Evolutionary conservation across 345 rosid species (phyloP), one percentile per base, ranked within the genome.

Genomic region (Cardiospermum halicacabum): DNA sequence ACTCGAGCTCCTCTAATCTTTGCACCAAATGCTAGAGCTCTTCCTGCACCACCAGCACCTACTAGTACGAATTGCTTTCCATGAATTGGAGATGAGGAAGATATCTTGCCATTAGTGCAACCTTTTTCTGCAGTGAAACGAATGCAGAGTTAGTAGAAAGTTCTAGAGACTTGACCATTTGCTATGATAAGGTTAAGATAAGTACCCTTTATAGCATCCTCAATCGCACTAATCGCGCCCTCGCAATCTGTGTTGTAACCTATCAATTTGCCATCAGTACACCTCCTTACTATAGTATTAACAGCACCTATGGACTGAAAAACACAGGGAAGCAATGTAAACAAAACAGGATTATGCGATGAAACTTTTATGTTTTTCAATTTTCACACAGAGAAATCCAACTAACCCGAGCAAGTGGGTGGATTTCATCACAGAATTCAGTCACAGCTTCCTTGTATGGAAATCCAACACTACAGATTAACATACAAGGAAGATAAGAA

Each of bases 31-130:
- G 84, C 91, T 57, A 83, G 72, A 53, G 91, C 87, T 76, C 87
- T 70, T 55, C 88, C 88, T 11, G 91, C 91, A 26, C 88, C 88
- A 39, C 88, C 88, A 49, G 86, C 91, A 13, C 91, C 91, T 48
- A 74, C 84, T 10, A 82, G 66, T 50, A 83, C 85, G 55, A 85
- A 85, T 56, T 73, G 66, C 68, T 69, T 85, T 61, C 91, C 88
- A 0, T 65, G 36, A 50, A 85, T 40, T 10, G 77, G 71, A 15
- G 84, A 65, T 56, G 53, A 49, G 21, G 39, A 58, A 72, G 65
- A 67, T 18, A 24, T 30, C 34, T 62, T 30, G 30, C 64, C 54
- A 32, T 60, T 66, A 39, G 32, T 45, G 67, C 59, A 56, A 56
- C 34, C 66, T n/a, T 54, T 62, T 24, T 64, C 80, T 79, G 74